A percentile compares a stretch with the other conserved stretches of the same genome.
These are phyloP conservation scores for Wickerhamiella hasegawae DNA, from an alignment of 805 yeast genomes.

Conservation along the genomic window DNA sequence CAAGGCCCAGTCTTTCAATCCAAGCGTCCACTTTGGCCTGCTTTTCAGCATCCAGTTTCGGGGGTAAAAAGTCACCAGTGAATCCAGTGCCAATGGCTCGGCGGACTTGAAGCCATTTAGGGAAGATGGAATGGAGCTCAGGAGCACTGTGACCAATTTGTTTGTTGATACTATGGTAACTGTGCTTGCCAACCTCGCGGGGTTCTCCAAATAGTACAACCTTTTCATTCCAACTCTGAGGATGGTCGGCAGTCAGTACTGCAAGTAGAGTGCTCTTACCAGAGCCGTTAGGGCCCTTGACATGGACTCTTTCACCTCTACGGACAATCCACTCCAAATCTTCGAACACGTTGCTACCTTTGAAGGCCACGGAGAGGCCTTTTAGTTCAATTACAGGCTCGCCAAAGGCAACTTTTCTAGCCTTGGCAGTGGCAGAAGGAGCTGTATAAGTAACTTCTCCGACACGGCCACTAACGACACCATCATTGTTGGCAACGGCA, in stretches of 20 bases:
- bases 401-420: slow-evolving; percentile 2
- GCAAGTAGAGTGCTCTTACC: slow-evolving; percentile 86
- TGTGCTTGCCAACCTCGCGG: slow-evolving; percentile 57
- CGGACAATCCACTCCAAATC: slow-evolving; percentile 51
- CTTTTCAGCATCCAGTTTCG: slow-evolving; percentile 28
- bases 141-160: slow-evolving; percentile 83
- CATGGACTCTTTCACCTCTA: slow-evolving; percentile 73
- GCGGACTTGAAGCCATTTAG: slow-evolving; percentile 33
- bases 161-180: slow-evolving; percentile 64
- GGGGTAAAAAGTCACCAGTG: slow-evolving; percentile 45
- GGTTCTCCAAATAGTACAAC: slow-evolving; percentile 48
- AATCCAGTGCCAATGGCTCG: slow-evolving; percentile 61
- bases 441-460: slow-evolving; percentile 2
- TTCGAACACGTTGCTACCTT: slow-evolving; percentile 41
- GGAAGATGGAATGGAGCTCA: slow-evolving; percentile 80
- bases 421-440: slow-evolving; percentile 1
- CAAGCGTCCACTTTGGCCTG: slow-evolving; percentile 28
- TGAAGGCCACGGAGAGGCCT: slow-evolving; percentile 49
- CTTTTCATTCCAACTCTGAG: slow-evolving; percentile 79
- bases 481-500: slow-evolving; percentile 42
- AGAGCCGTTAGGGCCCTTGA: slow-evolving; percentile 78
- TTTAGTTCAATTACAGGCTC: slow-evolving; percentile 34
- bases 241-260: slow-evolving; percentile 83
- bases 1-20: slow-evolving; percentile 31
- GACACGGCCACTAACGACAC: slow-evolving; percentile 24